phyloP scores from a whole-genome alignment of 352 stramenopile species.

The Blastocystis sp. region DNA sequence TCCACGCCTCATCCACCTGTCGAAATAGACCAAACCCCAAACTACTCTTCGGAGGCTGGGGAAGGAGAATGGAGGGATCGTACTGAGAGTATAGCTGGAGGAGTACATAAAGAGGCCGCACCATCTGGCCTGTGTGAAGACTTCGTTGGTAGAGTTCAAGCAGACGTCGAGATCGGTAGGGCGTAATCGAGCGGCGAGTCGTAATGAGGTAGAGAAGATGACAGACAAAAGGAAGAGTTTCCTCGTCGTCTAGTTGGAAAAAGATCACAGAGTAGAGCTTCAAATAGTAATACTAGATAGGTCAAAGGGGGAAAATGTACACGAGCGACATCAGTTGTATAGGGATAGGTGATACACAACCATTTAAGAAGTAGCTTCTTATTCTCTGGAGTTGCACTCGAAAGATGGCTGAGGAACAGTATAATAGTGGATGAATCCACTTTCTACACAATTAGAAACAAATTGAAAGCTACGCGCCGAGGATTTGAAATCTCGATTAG shows the following conservation, averaged over 20 bases:
- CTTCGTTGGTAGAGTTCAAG: neutral
- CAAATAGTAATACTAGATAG: neutral
- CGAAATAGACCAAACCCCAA: slow-evolving; percentile 26
- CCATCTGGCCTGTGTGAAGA: slow-evolving; percentile 27
- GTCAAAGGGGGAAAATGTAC: neutral
- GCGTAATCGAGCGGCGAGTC: neutral
- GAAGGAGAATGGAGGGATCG: slow-evolving; percentile 32
- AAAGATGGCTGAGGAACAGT: neutral
- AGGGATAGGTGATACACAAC: slow-evolving; percentile 37
- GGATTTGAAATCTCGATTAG: neutral
- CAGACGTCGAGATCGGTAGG: neutral
- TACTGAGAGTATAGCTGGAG: slow-evolving; percentile 36
- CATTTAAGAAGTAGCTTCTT: slow-evolving; percentile 24
- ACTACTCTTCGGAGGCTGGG: neutral
- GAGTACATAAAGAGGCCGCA: neutral
- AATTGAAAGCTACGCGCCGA: neutral
- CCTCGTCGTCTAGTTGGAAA: slow-evolving; percentile 5
- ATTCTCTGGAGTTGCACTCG: neutral
- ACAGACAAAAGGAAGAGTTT: slow-evolving; percentile 1
- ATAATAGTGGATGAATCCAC: neutral
- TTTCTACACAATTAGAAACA: neutral
- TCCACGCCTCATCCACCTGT: slow-evolving; percentile 26
- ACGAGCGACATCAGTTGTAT: neutral
- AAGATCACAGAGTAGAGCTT: slow-evolving; percentile 43
- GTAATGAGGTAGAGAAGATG: slow-evolving; percentile 30